Evolutionary conservation across 768 basidiomycete genomes (phyloP), one percentile per base, ranked within the genome.

Genomic region (Podaxis sp.): DNA sequence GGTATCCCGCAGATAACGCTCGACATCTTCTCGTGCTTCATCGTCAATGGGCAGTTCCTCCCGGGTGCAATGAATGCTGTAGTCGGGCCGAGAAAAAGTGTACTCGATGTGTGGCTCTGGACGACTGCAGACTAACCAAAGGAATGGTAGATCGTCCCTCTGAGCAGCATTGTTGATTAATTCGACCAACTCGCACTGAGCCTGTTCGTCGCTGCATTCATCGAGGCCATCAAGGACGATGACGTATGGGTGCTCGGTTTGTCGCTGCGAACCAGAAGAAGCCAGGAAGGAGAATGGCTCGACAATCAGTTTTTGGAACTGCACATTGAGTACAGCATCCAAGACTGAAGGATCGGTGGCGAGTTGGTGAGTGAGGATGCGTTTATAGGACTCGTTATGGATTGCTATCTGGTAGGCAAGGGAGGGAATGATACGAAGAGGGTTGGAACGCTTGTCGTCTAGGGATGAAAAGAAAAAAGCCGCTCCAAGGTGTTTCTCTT

Each of bases 21-120:
- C 57, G 11, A 50, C 57, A 38, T 59, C 57, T 12, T 17, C 22
- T 2, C 36, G 29, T 6, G n/a, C 46, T 47, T 59, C 46, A 24
- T 59, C 25, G 22, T 59, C 57, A 8, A 59, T 22, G n/a, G 15
- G 4, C 0, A 59, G 11, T 9, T 59, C 47, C 19, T 37, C 57
- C 1, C 57, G 25, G 13, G 19, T 11, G 3, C 57, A 59, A 13
- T 9, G 2, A 29, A 13, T n/a, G 11, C 8, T 33, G 9, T 8
- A 50, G 5, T 59, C 46, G 2, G 22, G 46, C 4, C 19, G 46
- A 2, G 47, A 59, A 15, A 59, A 49, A 1, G 47, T 50, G 47
- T 19, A 37, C 4, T 19, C 37, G 40, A 57, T 43, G 22, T 57
- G 56, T n/a, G 41, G 43, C n/a, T 57, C 56, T 27, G 56, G 56